Evolutionary conservation across 345 rosid genomes (phyloP), one percentile per base, ranked within the genome.

Genomic region (Adansonia digitata): DNA sequence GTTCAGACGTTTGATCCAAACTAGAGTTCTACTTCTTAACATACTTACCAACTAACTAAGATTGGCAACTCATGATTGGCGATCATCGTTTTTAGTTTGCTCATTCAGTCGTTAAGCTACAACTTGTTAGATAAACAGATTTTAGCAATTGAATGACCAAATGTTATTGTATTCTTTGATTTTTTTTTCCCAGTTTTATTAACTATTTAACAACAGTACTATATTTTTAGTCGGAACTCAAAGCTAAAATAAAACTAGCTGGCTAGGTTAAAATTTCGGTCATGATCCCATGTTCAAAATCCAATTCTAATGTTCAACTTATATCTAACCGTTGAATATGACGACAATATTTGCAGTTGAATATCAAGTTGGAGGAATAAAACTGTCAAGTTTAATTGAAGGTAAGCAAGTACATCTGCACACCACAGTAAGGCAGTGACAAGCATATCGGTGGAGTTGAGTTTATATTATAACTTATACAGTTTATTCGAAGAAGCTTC

Each of bases 21-120:
- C 98, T 42, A 85, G 98, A 83, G 95, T 85, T 80, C 85, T 87
- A 27, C 97, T 91, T 79, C 90, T 89, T 3, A 94, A 91, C 78
- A 86, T 91, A 80, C 92, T 86, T 34, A 87, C 86, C 42, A 82
- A 68, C 73, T 89, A 85, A 34, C 10, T 5, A 6, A 49, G 5
- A n/a, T 5, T 39, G 27, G 29, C 3, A 5, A 0, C 2, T 20
- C 9, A 43, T 4, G 18, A 3, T 24, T 24, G 37, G 53, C 20
- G 10, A 43, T 14, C 18, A 66, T 43, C 24, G 45, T 5, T 59
- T 29, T 59, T 13, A 15, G 10, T 45, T n/a, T 20, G 24, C 0
- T 67, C 27, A 9, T 42, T 39, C 34, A 14, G 18, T 43, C 14
- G 52, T 20, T 52, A 7, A 52, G 6, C n/a, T 5, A 24, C 12